Evolutionary conservation across 495 filamentous ascomycete genomes (phyloP).

Genomic region (Aspergillus asperescens): DNA sequence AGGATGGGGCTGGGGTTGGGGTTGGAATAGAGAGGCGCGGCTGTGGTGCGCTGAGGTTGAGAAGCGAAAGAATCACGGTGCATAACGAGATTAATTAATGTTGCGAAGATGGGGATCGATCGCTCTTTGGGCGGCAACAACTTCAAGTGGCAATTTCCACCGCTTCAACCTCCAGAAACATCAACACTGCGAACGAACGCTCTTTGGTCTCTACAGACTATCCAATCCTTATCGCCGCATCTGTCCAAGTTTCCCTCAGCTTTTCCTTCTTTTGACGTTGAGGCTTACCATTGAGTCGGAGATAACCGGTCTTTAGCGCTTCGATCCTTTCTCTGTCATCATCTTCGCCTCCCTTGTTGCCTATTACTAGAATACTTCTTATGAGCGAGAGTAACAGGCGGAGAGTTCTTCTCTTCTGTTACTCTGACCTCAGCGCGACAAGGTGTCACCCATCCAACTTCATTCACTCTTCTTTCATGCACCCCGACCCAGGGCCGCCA

Average conservation of each 20-base stretch:
- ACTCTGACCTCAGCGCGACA: slow-evolving; percentile 19
- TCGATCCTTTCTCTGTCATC: slow-evolving; percentile 9
- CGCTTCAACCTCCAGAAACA: not conserved
- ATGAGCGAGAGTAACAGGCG: slow-evolving; percentile 24
- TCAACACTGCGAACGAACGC: not conserved
- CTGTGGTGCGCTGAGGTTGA: not conserved
- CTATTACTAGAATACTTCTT: not conserved
- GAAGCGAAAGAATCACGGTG: not conserved
- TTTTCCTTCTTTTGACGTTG: slow-evolving; percentile 5
- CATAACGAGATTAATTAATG: not conserved
- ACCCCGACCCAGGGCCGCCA: slow-evolving; percentile 20
- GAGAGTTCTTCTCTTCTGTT: slow-evolving; percentile 17
- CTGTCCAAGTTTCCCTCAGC: slow-evolving; percentile 4
- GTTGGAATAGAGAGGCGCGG: not conserved
- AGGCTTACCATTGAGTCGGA: slow-evolving; percentile 11
- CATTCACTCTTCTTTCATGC: slow-evolving; percentile 14
- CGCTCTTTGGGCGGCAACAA: not conserved
- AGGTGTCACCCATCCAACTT: slow-evolving; percentile 24
- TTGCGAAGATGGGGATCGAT: not conserved
- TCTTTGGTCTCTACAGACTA: slow-evolving; percentile 1
- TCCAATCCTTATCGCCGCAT: not conserved
- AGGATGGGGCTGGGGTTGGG: not conserved
- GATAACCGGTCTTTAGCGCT: slow-evolving; percentile 20
- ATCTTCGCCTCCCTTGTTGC: slow-evolving; percentile 10
- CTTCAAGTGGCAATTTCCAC: not conserved